Evolutionary conservation across 495 filamentous ascomycete species (phyloP), one percentile per base, ranked within the genome.

Genomic region (Hyaloscypha finlandica): DNA sequence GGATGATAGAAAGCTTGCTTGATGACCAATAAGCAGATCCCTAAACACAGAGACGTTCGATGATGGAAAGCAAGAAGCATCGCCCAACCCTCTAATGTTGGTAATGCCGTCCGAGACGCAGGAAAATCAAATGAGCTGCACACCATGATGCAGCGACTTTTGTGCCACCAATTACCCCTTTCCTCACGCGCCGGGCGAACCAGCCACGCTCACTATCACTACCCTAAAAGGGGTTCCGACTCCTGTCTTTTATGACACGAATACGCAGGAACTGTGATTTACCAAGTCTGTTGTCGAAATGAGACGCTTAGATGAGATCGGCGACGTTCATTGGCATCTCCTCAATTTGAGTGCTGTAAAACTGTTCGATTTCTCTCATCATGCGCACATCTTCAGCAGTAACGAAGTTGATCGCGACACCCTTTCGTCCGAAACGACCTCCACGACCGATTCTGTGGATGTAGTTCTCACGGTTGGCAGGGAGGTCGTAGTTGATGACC

Each of bases 321-420:
- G 89, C 89, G 65, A 92, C 89, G 79, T 92, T 92, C 89, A 92
- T 92, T 65, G 90, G 90, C 90, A 92, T 92, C 84, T 92, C 90
- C 73, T 92, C 90, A 66, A 92, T 92, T 78, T 92, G 90, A 62
- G 89, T 90, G 77, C 86, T 89, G 81, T 90, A 90, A 81, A 89
- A 91, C 76, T 86, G 81, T 77, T 93, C 95, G 70, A 99, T 99
- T 79, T 99, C 96, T 73, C 95, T 89, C 87, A 99, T 92, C 89
- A 99, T 99, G 77, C 96, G 94, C 71, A 99, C 95, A 84, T 99
- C 95, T 68, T 99, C 95, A 74, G 92, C 92, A 64, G 96, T 99
- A 77, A 99, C 95, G 81, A 99, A 99, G 90, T 99, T 99, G 86
- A 99, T 99, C 72, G 95, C 96, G 79, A 99, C 95, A 90, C 95